Evolutionary conservation across 1,139 yeast genomes (phyloP), one percentile per base, ranked within the genome.

Genomic region (Hansenula lynferdii): DNA sequence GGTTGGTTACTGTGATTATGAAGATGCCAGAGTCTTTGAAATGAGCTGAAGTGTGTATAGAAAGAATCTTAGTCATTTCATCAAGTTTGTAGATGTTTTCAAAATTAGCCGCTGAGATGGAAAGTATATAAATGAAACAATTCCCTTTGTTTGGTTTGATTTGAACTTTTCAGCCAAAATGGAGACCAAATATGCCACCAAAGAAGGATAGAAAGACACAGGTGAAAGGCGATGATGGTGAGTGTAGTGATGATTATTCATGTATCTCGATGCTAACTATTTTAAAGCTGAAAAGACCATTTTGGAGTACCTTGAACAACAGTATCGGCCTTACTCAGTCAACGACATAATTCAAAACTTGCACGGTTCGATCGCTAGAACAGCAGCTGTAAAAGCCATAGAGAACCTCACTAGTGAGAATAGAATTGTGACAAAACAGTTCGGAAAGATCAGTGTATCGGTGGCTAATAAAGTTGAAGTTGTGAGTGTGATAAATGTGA

Each of bases 1-100:
- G 96, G 0, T 63, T 89, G 43, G 83, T 85, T 6, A 77, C 86
- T 11, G 70, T 79, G 49, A 85, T 92, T 58, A 85, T 94, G 94
- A 51, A 46, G 30, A 48, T 49, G 54, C 56, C 57, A n/a, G 38
- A 40, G 9, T 28, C 37, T n/a, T 33, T 48, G 15, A 20, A 20
- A 22, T 31, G 27, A 24, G 9, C 9, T 21, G n/a, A 24, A 24
- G 27, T 24, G 27, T 24, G 22, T 21, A n/a, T n/a, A n/a, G n/a
- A n/a, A n/a, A n/a, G n/a, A n/a, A n/a, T 21, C 9, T 21, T 21
- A 7, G 22, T 21, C 9, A 7, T 21, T 21, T 21, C 9, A 21
- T 8, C 9, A 21, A 21, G 9, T 8, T 24, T 24, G 27, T 27
- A 27, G 29, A n/a, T n/a, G n/a, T 22, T 22, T 22, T 22, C 24